Base-by-base conservation (phyloP, 495 filamentous ascomycete genomes). In the Platismatia glauca region DNA sequence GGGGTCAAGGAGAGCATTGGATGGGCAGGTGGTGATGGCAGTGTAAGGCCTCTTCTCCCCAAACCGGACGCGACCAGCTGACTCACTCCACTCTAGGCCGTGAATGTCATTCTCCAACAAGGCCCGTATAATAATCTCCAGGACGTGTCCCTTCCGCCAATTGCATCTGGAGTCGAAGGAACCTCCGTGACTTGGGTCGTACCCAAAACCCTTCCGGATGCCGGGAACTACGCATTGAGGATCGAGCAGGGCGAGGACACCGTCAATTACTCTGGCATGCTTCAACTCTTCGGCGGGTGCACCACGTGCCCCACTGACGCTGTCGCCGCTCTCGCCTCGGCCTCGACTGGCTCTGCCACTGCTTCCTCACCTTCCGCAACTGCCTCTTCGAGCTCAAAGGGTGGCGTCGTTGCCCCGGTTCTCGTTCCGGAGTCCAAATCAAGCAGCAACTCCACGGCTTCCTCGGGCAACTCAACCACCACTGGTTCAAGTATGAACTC, bases 231-330 rank as follows among this genome's bases (percentile, higher is more conserved):
- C 60, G 78, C 79, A 24, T 72, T 81, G 55, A 70, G 78, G 61
- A 77, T 82, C 67, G 61, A 63, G 20, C 79, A 81, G 62, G 71
- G 67, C 44, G 59, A 66, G 39, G 72, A 69, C 16, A 44, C 74
- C 6, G 63, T 70, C 31, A 82, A 82, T 63, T 82, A 80, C 63
- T 76, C 78, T n/a, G 77, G 73, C 8, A 71, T 74, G 29, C 44
- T 81, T 22, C 71, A 44, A 55, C 57, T 66, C 33, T 62, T 66
- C 22, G 71, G 71, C 55, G 73, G 67, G n/a, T 57, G 44, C 24
- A 63, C 57, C 44, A 64, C 55, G 13, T 37, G 55, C 34, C 37
- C 66, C 20, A 58, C 68, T 7, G 50, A 61, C 38, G 55, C 65
- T 0, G 38, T 37, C 46, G 64, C 65, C 37, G 57, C 63, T 7